A percentile compares a stretch with the other conserved stretches of the same genome.
Evolutionary conservation across 345 rosid species (phyloP).

Genomic region (Toxicodendron radicans): DNA sequence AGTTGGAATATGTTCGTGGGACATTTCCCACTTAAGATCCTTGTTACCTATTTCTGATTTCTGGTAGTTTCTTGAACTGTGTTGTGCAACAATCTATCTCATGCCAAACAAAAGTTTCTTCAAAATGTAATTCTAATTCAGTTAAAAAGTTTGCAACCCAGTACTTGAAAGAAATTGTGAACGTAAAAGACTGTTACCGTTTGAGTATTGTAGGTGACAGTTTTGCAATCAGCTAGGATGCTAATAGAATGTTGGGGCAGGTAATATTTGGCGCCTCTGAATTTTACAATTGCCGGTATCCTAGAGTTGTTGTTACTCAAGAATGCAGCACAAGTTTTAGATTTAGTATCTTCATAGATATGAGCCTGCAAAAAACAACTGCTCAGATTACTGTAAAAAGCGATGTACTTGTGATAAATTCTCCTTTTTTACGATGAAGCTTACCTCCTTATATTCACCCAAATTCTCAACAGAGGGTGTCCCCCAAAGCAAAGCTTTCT

Average conservation of each 20-base stretch:
- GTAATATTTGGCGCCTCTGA: conserved; percentile 36
- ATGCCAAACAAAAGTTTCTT: neutral
- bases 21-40: conserved; percentile 40
- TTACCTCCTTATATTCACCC: conserved; percentile 35
- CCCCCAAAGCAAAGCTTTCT: conserved; percentile 46
- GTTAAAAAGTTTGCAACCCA: neutral
- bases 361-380: conserved; percentile 35
- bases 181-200: conserved; percentile 19
- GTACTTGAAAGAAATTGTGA: neutral
- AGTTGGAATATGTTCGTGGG: conserved; percentile 29
- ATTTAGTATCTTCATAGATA: conserved; percentile 25
- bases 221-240: conserved; percentile 48
- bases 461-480: conserved; percentile 24
- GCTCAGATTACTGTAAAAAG: neutral
- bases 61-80: conserved; percentile 35
- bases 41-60: conserved; percentile 29
- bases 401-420: too few relatives aligned
- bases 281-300: conserved; percentile 18
- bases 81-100: conserved; percentile 43
- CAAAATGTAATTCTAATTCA: neutral
- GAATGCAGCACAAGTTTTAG: conserved; percentile 44
- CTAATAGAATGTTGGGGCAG: conserved; percentile 44
- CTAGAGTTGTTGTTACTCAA: conserved; percentile 36
- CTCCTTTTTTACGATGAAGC: neutral
- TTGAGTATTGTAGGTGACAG: conserved; percentile 39